Conservation (phyloP, 345 rosid genomes). For the Murraya paniculata region DNA sequence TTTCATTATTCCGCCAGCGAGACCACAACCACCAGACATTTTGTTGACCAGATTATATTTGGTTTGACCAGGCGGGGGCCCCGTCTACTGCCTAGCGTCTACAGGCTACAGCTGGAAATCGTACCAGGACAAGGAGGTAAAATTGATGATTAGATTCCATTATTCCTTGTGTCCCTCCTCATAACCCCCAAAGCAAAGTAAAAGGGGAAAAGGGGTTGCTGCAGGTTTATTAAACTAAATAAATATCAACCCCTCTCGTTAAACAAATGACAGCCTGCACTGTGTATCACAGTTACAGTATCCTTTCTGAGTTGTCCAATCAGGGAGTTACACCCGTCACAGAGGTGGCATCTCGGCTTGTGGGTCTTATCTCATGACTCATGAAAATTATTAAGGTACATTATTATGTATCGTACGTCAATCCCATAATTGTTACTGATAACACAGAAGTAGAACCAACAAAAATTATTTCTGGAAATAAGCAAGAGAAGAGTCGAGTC, state of each 20-base stretch:
- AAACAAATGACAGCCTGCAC: constrained; percentile 5
- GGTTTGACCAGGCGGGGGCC: constrained; percentile 31
- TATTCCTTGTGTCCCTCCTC: constrained; percentile 45
- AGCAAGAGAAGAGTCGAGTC: neutral
- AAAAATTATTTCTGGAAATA: too few species aligned
- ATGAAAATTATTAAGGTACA: too few species aligned
- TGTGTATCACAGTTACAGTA: neutral
- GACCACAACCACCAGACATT: constrained; percentile 24
- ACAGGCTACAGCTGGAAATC: constrained; percentile 45
- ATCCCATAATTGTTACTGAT: too few species aligned
- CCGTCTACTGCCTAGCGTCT: neutral
- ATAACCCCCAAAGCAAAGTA: constrained; percentile 16
- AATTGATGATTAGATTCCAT: constrained; percentile 55
- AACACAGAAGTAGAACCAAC: too few species aligned
- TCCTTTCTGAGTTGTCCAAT: constrained; percentile 17
- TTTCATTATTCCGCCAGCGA: constrained; percentile 31
- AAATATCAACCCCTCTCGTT: neutral
- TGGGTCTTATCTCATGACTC: too few species aligned
- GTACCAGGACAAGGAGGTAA: constrained; percentile 45
- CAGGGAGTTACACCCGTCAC: constrained; percentile 11
- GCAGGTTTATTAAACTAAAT: constrained; percentile 24
- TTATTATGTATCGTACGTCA: too few species aligned
- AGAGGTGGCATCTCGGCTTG: neutral
- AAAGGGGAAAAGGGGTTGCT: constrained; percentile 17
- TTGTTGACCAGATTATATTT: constrained; percentile 32